A percentile compares a stretch with the other conserved stretches of the same genome.
Evolutionary conservation across 2,329 filamentous ascomycete genomes (phyloP).

Genomic region (Ceratocystis diversiconidia): DNA sequence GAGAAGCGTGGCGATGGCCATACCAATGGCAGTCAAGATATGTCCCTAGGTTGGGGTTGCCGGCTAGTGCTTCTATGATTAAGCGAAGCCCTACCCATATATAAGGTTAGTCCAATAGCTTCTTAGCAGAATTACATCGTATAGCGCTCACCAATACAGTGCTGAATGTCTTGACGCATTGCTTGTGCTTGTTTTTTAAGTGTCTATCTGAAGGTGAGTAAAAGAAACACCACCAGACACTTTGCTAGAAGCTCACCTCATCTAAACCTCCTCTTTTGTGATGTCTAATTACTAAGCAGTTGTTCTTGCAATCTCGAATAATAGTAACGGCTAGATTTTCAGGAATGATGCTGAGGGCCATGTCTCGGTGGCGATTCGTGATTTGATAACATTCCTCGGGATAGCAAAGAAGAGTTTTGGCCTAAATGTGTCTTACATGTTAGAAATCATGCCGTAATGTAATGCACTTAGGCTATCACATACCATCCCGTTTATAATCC

Average conservation of each 20-base stretch:
- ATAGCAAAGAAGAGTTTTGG: neutral
- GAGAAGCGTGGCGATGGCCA: neutral
- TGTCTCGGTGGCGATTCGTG: neutral
- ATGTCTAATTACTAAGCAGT: neutral
- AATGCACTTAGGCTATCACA: neutral
- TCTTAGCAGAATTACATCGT: neutral
- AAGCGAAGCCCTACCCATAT: neutral
- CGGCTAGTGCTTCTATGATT: conserved; percentile 18
- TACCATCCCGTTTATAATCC: neutral
- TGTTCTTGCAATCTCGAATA: neutral
- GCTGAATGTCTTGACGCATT: neutral
- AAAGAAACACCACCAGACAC: neutral
- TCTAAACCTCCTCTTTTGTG: neutral
- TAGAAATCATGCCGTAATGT: neutral
- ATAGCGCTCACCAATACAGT: neutral
- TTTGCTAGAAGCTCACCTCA: neutral
- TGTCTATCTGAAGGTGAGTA: neutral
- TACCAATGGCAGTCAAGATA: neutral
- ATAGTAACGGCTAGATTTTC: neutral
- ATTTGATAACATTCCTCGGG: neutral
- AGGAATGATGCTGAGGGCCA: neutral
- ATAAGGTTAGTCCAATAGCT: neutral
- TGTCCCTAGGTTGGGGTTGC: neutral
- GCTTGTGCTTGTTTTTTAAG: neutral
- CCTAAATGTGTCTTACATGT: neutral